Evolutionary conservation across 495 filamentous ascomycete species (phyloP).

Genomic region (Xanthoparmelia taractica): DNA sequence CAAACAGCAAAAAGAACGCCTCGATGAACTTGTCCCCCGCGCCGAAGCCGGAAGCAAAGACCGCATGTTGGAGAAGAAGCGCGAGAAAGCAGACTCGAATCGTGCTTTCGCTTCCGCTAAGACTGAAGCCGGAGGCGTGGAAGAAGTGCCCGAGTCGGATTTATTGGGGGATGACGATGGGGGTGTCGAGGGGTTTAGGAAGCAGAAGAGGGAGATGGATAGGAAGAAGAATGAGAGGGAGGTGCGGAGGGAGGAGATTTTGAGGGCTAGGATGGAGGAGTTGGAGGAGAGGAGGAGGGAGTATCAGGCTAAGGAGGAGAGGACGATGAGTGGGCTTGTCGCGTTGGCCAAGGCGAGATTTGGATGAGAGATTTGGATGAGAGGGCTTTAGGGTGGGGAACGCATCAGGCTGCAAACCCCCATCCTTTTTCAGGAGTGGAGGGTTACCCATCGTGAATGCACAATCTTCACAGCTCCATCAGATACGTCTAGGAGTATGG

Average conservation of each 20-base stretch:
- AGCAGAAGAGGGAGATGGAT: slow-evolving; percentile 25
- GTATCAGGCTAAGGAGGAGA: slow-evolving; percentile 27
- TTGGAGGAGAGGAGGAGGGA: slow-evolving; percentile 25
- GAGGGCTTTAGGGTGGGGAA: not conserved
- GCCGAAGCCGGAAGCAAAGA: slow-evolving; percentile 81
- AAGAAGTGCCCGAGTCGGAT: slow-evolving; percentile 25
- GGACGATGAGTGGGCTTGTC: slow-evolving; percentile 27
- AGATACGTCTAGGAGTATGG: not conserved
- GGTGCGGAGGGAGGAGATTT: slow-evolving; percentile 24
- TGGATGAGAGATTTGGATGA: slow-evolving; percentile 12
- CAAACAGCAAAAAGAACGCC: slow-evolving; percentile 47
- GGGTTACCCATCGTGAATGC: no score
- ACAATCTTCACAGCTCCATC: not conserved
- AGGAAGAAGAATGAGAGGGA: slow-evolving; percentile 29
- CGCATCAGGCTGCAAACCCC: not conserved
- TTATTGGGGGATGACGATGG: slow-evolving; percentile 23
- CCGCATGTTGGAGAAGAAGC: slow-evolving; percentile 77
- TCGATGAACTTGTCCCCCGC: slow-evolving; percentile 76
- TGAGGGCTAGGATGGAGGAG: slow-evolving; percentile 25
- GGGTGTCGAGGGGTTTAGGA: slow-evolving; percentile 24
- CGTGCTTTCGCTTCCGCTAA: slow-evolving; percentile 37
- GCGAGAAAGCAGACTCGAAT: slow-evolving; percentile 45
- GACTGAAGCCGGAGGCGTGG: slow-evolving; percentile 22
- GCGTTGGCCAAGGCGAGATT: slow-evolving; percentile 27
- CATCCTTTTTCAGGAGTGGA: not conserved